A percentile compares a stretch with the other conserved stretches of the same genome.
phyloP scores from a whole-genome alignment of 257 asterid genomes.

The Capsicum pubescens region DNA sequence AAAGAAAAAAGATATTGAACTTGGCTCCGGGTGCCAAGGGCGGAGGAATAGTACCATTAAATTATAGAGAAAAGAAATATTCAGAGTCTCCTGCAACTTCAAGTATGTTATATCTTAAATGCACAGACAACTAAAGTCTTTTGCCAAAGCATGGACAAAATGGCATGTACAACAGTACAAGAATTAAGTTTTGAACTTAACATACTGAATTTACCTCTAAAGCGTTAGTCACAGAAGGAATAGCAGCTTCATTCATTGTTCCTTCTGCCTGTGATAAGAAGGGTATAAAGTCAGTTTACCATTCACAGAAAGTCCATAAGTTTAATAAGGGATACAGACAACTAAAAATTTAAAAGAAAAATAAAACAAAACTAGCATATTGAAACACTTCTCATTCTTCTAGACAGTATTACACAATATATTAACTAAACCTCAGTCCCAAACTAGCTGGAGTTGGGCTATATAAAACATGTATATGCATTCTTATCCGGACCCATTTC shows the following conservation, averaged over 20 bases:
- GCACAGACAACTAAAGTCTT: not conserved
- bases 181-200: not conserved
- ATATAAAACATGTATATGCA: not conserved
- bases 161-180: not conserved
- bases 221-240: constrained; percentile 69
- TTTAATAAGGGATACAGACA: not conserved
- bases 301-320: not conserved
- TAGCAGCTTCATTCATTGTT: constrained; percentile 64
- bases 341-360: not conserved
- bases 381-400: not conserved
- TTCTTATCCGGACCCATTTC: not conserved
- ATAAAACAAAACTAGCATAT: not conserved
- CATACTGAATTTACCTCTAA: constrained; percentile 57
- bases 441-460: constrained; percentile 1
- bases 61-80: not conserved
- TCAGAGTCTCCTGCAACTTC: not conserved
- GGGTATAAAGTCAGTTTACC: not conserved
- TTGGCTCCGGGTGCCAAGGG: too few species aligned
- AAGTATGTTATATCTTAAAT: not conserved
- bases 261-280: constrained; percentile 71
- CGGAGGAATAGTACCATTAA: not conserved
- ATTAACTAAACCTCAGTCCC: not conserved
- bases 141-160: not conserved
- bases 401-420: not conserved
- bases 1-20: too few species aligned